Evolutionary conservation across 2,329 filamentous ascomycete genomes (phyloP).

Genomic region (Aureobasidium uvarum): DNA sequence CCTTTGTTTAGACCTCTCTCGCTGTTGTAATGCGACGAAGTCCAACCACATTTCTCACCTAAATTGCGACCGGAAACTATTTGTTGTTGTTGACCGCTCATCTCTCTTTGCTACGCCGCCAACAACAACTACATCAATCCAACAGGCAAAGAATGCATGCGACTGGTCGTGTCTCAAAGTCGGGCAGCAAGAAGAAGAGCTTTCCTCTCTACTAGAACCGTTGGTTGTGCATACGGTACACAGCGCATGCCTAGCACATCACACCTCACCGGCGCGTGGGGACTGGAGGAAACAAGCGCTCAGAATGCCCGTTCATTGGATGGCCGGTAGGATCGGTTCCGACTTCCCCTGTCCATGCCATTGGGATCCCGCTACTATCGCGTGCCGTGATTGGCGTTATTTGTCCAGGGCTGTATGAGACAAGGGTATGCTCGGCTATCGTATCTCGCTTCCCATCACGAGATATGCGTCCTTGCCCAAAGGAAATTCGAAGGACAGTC

Average conservation of each 20-base stretch:
- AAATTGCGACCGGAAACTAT: slow-evolving; percentile 1
- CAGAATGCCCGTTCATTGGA: slow-evolving; percentile 3
- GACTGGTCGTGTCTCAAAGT: slow-evolving; percentile 5
- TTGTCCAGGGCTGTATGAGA: background rate
- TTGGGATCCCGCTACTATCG: background rate
- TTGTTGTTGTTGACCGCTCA: slow-evolving; percentile 4
- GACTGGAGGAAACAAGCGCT: background rate
- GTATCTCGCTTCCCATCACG: background rate
- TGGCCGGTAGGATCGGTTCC: background rate
- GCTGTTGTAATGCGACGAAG: background rate
- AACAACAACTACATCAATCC: slow-evolving; percentile 4
- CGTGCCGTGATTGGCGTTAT: slow-evolving; percentile 23
- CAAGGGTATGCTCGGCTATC: slow-evolving; percentile 4
- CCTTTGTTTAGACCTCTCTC: slow-evolving; percentile 21
- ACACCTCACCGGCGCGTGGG: slow-evolving; percentile 3
- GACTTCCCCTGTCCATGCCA: slow-evolving; percentile 17
- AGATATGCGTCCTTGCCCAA: slow-evolving; percentile 15
- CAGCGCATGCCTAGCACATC: slow-evolving; percentile 4
- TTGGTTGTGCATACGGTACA: slow-evolving; percentile 10
- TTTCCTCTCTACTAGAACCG: background rate
- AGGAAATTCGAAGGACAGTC: background rate
- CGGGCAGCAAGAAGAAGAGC: background rate
- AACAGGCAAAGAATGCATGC: background rate
- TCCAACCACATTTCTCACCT: slow-evolving; percentile 10
- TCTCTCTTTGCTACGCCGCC: background rate